Evolutionary conservation across 805 yeast species (phyloP), one percentile per base, ranked within the genome.

Genomic region (Lipomyces yamadae): DNA sequence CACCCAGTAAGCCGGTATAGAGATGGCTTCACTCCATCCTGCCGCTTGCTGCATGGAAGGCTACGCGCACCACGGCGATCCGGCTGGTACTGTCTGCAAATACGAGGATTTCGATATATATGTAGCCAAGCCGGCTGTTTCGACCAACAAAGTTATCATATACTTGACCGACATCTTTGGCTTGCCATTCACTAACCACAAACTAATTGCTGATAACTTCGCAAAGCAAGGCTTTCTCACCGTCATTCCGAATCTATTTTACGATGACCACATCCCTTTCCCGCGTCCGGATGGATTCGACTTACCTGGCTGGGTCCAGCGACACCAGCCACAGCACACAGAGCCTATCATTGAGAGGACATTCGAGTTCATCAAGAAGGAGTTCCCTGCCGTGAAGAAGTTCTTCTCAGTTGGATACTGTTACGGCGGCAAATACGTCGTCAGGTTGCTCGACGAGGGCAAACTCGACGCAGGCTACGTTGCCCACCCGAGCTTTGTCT

Each of bases 401-500:
- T 50, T 61, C 33, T 67, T 67, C 60, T 83, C 85, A 15, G 78
- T 88, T 65, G 95, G 95, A n/a, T 84, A 89, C 77, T 89, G 95
- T 76, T 89, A 80, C 67, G 95, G 95, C 77, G 93, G 89, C 34
- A 88, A 86, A 75, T 86, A 80, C 69, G 85, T 84, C 37, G 70
- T 88, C 62, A 84, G 82, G 67, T 82, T 85, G 63, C 72, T 84
- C 30, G 72, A 80, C 6, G 73, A 75, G 39, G 80, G 76, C 18
- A 60, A 63, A 56, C 58, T 70, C 48, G 57, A 42, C 42, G 86
- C 81, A n/a, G 89, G 84, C 74, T 92, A 91, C 24, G 76, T 85
- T 68, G 94, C 93, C 2, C 96, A 90, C 76, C 95, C 96, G 24
- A 88, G 94, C 1, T 83, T 88, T 66, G 87, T 90, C 11, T 66